Conservation (phyloP, 192 early-diverging fungal genomes). For the Coemansia sp. region DNA sequence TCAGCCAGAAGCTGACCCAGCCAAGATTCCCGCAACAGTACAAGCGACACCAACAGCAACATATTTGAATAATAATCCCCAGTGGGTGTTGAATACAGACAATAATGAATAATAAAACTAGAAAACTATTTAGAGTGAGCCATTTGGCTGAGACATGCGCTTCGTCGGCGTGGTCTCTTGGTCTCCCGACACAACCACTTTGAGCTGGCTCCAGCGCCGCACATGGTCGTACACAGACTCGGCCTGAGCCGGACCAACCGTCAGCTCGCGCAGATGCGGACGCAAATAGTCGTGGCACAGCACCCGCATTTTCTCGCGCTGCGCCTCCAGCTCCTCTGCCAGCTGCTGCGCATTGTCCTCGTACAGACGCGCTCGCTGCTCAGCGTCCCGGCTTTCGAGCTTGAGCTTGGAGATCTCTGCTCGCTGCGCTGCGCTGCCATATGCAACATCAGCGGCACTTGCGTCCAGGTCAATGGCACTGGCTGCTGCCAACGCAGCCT, state of each 20-base stretch:
- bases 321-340: conserved; percentile 1
- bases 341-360: conserved; percentile 14
- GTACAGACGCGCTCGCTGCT: conserved; percentile 7
- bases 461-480: conserved; percentile 13
- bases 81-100: neutral
- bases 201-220: conserved; percentile 47
- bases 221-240: conserved; percentile 31
- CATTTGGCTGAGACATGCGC: neutral
- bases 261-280: conserved; percentile 36
- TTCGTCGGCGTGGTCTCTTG: conserved; percentile 23
- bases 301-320: conserved; percentile 13
- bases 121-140: no score
- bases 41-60: no score
- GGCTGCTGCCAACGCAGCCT: conserved; percentile 21
- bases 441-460: neutral
- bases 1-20: no score
- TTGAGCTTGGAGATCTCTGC: conserved; percentile 35
- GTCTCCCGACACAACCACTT: conserved; percentile 28
- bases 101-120: neutral
- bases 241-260: conserved; percentile 29
- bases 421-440: conserved; percentile 20
- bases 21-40: no score
- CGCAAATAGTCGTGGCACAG: conserved; percentile 38
- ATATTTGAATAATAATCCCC: no score
- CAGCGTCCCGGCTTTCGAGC: conserved; percentile 23